Evolutionary conservation across 345 rosid species (phyloP).

Genomic region (Heritiera fomes): DNA sequence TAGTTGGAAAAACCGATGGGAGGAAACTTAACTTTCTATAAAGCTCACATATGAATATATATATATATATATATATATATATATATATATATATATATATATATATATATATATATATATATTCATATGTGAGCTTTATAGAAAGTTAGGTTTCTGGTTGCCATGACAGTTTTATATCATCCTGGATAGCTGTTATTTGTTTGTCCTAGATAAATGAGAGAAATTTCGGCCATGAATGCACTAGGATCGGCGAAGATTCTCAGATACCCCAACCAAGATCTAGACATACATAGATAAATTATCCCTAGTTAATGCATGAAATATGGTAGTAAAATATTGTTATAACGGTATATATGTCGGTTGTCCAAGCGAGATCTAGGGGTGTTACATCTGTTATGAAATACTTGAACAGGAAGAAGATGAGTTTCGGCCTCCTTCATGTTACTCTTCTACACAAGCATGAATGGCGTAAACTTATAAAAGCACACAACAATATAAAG

Average conservation of each 20-base stretch:
- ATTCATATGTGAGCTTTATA: too few species aligned
- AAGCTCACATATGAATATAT: too few species aligned
- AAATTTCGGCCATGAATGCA: background rate
- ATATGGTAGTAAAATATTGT: background rate
- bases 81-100: too few species aligned
- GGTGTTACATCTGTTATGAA: background rate
- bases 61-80: too few species aligned
- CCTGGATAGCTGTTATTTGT: background rate
- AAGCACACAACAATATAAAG: conserved; percentile 18
- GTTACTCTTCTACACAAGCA: conserved; percentile 1
- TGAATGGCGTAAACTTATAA: conserved; percentile 20
- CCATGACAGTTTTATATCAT: too few species aligned
- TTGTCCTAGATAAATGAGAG: too few species aligned
- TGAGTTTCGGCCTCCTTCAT: background rate
- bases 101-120: too few species aligned
- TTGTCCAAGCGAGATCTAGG: background rate
- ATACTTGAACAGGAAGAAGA: conserved; percentile 10
- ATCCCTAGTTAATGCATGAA: background rate
- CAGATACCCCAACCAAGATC: background rate
- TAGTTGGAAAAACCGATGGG: too few species aligned
- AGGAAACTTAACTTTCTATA: too few species aligned
- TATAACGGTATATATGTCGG: background rate
- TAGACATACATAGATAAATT: too few species aligned
- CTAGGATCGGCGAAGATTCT: background rate
- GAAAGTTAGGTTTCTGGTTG: too few species aligned